These are phyloP conservation scores for Saussurea involucrata DNA, from an alignment of 129 eudicot species.

Conservation along the genomic window DNA sequence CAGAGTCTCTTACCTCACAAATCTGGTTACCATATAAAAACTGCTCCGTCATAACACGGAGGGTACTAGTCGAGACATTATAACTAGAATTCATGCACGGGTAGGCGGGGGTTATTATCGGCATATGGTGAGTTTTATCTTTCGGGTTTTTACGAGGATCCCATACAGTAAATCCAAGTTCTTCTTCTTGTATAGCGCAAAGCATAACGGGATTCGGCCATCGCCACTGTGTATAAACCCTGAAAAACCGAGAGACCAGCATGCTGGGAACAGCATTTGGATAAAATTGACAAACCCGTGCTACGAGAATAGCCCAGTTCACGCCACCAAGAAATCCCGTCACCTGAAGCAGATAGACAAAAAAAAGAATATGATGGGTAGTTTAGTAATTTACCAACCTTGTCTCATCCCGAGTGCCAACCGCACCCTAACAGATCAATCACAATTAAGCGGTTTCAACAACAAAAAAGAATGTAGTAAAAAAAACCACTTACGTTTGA, in stretches of 20 bases:
- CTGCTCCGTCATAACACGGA: constrained; percentile 85
- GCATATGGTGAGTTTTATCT: constrained; percentile 89
- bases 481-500: constrained; percentile 61
- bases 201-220: constrained; percentile 99
- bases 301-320: constrained; percentile 95
- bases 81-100: constrained; percentile 98
- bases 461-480: not conserved
- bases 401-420: not conserved
- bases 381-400: no score
- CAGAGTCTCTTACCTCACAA: constrained; percentile 30
- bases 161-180: constrained; percentile 84
- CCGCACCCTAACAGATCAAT: not conserved
- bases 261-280: constrained; percentile 92
- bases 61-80: constrained; percentile 89
- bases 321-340: constrained; percentile 98
- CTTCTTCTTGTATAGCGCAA: constrained; percentile 70
- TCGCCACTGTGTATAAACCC: constrained; percentile 86
- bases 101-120: constrained; percentile 91
- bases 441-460: not conserved
- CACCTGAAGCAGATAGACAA: constrained; percentile 46
- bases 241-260: constrained; percentile 82
- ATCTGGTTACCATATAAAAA: constrained; percentile 62
- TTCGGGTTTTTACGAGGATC: constrained; percentile 86
- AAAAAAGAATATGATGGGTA: not conserved
- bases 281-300: constrained; percentile 81